These are phyloP conservation scores for Quercus agrifolia DNA, from an alignment of 306 rosid genomes.

Conservation along the genomic window DNA sequence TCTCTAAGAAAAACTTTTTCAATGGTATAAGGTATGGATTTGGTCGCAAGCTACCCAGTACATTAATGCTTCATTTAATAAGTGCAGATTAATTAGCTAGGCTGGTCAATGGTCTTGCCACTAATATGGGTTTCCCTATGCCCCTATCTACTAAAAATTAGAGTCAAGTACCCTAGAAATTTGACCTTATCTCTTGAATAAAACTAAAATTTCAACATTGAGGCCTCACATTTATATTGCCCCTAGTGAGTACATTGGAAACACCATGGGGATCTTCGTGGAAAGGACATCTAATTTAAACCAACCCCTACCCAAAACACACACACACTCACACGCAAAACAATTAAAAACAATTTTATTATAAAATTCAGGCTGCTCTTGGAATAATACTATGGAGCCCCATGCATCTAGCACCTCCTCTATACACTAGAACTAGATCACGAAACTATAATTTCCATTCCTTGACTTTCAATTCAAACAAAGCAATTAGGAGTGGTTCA, in stretches of 20 bases:
- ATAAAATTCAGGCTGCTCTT: not conserved
- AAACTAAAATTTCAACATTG: not conserved
- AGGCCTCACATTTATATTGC: not conserved
- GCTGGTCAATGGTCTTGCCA: slow-evolving; percentile 1
- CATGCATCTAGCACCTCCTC: not conserved
- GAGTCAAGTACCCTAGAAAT: not conserved
- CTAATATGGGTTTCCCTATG: not conserved
- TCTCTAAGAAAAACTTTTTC: not conserved
- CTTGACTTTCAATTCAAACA: slow-evolving; percentile 35
- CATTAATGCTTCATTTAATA: not conserved
- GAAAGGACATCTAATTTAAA: slow-evolving; percentile 17
- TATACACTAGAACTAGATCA: not conserved
- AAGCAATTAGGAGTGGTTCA: not conserved
- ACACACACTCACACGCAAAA: not conserved
- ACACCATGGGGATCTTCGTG: slow-evolving; percentile 13
- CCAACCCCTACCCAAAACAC: not conserved
- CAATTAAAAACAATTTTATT: not conserved
- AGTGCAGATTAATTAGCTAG: not conserved
- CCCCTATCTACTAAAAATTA: not conserved
- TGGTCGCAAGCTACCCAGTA: not conserved
- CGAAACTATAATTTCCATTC: not conserved
- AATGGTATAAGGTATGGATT: too few species aligned
- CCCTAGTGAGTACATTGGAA: not conserved
- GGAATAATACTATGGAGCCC: slow-evolving; percentile 14
- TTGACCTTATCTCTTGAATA: not conserved